Percentiles rank a stretch among this genome's conserved stretches.
Conservation (phyloP, 257 asterid genomes). For the Rehmannia glutinosa region DNA sequence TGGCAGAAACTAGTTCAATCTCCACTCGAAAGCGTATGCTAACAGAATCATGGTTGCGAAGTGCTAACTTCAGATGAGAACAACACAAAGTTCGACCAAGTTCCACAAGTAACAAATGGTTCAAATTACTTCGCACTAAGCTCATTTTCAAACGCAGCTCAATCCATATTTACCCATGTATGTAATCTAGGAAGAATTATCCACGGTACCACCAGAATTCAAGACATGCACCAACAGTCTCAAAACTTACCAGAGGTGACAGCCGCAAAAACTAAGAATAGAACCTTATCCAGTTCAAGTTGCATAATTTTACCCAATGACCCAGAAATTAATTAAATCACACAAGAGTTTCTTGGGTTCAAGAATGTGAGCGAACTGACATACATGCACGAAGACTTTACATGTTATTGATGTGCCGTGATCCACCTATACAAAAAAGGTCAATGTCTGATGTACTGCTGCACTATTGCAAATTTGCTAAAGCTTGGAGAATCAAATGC, state of each 20-base stretch:
- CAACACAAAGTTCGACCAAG: background rate
- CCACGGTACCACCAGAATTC: background rate
- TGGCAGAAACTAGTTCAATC: background rate
- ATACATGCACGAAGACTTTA: background rate
- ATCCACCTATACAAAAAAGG: slow-evolving; percentile 11
- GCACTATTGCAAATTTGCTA: background rate
- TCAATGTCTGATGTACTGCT: background rate
- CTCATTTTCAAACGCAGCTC: too few species aligned
- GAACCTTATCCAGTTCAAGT: background rate
- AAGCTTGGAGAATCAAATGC: slow-evolving; percentile 2
- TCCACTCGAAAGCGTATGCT: background rate
- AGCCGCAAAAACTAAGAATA: background rate
- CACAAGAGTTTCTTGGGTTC: background rate
- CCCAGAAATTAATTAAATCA: background rate
- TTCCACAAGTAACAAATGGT: background rate
- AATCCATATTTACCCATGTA: background rate
- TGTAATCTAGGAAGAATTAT: background rate
- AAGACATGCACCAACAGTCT: background rate
- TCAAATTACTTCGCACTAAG: too few species aligned
- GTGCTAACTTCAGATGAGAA: too few species aligned
- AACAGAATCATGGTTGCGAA: too few species aligned
- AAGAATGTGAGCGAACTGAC: background rate
- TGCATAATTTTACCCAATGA: background rate
- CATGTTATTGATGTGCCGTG: background rate
- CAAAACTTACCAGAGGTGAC: background rate